Evolutionary conservation across 805 yeast genomes (phyloP).

Genomic region (Kodamaea laetipori): DNA sequence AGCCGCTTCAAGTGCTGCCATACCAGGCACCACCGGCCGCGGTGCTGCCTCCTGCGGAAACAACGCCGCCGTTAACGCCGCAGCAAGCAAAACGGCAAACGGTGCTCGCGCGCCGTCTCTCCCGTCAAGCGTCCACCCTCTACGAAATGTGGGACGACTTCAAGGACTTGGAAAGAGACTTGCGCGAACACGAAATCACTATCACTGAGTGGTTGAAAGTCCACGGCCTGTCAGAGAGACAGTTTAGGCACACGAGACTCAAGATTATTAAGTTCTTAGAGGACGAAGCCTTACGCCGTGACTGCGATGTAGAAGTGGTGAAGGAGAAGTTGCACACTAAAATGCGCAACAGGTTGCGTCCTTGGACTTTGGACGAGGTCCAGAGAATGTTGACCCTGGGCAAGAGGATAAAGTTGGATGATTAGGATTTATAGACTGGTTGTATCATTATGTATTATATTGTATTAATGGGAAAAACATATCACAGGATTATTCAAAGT

Average conservation of each 20-base stretch:
- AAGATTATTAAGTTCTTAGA: constrained; percentile 33
- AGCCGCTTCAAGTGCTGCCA: constrained; percentile 4
- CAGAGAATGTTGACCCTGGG: constrained; percentile 34
- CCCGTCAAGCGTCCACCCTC: constrained; percentile 30
- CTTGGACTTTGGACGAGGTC: constrained; percentile 37
- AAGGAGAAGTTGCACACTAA: constrained; percentile 31
- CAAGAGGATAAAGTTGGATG: constrained; percentile 27
- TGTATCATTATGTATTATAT: constrained; percentile 3
- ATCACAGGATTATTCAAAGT: no score
- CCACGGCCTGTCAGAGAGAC: constrained; percentile 33
- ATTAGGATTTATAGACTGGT: constrained; percentile 1
- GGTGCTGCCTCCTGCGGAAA: not conserved
- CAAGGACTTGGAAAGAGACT: constrained; percentile 27
- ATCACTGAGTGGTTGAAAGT: constrained; percentile 34
- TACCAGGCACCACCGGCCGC: constrained; percentile 8
- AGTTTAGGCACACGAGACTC: constrained; percentile 30
- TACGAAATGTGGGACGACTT: constrained; percentile 40
- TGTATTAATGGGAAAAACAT: constrained; percentile 1
- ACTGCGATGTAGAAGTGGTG: constrained; percentile 22
- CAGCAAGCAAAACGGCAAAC: constrained; percentile 19
- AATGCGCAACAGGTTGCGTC: constrained; percentile 30
- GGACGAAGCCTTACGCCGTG: constrained; percentile 27
- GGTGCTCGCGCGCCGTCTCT: constrained; percentile 26
- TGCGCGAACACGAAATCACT: constrained; percentile 26
- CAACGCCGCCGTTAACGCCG: constrained; percentile 11